Conservation (phyloP, 2,329 filamentous ascomycete species). For the Fusarium circinatum region DNA sequence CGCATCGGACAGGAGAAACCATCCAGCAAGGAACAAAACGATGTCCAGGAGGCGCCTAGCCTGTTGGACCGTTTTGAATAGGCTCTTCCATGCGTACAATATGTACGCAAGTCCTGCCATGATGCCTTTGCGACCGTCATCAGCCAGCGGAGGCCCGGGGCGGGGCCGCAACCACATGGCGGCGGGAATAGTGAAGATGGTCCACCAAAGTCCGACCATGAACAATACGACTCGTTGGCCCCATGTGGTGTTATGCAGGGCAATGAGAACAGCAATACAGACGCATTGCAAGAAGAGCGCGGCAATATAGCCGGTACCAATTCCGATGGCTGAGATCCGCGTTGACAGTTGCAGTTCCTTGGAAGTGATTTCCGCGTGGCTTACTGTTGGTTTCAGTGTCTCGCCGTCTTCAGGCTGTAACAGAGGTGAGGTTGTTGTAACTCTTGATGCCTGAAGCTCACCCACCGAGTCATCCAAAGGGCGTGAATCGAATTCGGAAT, state of each 20-base stretch:
- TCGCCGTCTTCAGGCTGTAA: slow-evolving; percentile 54
- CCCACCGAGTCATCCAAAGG: slow-evolving; percentile 48
- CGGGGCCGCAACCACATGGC: slow-evolving; percentile 88
- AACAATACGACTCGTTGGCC: slow-evolving; percentile 89
- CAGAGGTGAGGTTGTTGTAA: slow-evolving; percentile 60
- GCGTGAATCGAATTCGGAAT: slow-evolving; percentile 49
- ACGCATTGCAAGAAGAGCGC: slow-evolving; percentile 85
- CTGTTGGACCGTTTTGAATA: slow-evolving; percentile 81
- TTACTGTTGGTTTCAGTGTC: slow-evolving; percentile 52
- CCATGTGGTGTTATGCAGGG: slow-evolving; percentile 81
- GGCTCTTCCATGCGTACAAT: slow-evolving; percentile 83
- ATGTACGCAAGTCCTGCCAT: slow-evolving; percentile 75
- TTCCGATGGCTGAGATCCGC: slow-evolving; percentile 89
- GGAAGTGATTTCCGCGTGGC: slow-evolving; percentile 64
- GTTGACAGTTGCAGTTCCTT: slow-evolving; percentile 84
- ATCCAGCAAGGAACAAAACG: slow-evolving; percentile 82
- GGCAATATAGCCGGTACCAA: slow-evolving; percentile 92
- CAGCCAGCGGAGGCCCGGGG: slow-evolving; percentile 82
- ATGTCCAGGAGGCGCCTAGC: slow-evolving; percentile 79
- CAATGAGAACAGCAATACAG: slow-evolving; percentile 79
- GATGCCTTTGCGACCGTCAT: slow-evolving; percentile 51
- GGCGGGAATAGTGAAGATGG: slow-evolving; percentile 87
- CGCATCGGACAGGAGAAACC: slow-evolving; percentile 94
- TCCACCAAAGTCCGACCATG: slow-evolving; percentile 91
- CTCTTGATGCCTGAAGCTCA: slow-evolving; percentile 45